Base-by-base conservation (phyloP, 805 yeast genomes). In the Jamesozyma hellenica region DNA sequence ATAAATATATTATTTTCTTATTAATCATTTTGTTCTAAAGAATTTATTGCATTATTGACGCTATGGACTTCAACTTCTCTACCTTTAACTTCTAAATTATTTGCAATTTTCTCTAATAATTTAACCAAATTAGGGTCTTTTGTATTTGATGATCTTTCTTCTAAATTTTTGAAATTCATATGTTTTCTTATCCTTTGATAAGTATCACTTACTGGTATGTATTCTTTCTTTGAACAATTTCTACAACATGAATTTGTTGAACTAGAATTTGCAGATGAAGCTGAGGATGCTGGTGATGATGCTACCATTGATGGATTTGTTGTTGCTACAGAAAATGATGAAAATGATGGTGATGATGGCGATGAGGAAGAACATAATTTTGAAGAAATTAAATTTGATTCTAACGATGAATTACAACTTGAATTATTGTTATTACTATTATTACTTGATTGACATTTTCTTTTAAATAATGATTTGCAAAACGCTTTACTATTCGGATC, bases 201-300 rank as follows among this genome's bases (percentile, higher is more conserved):
- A 0, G 96, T 95, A 52, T 87, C 95, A 12, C 88, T 77, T 54
- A 92, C 82, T 2, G 96, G 94, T 35, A 87, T 84, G 48, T 77
- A 87, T 13, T 43, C 45, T 13, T 37, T 36, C 11, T 34, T 23
- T 14, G 23, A 7, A 23, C 33, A 23, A 25, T 25, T 12, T 10
- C n/a, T 12, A 16, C 39, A 29, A 12, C 39, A 36, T 13, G 25
- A 13, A 19, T 5, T 15, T 8, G 25, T 8, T 15, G 10, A 8
- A 8, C n/a, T 15, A 10, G 11, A 7, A 19, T 11, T 16, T 6
- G 34, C n/a, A 6, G 34, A 10, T 9, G 28, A 10, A 12, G 28
- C 28, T 10, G 28, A 10, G 28, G 9, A 10, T 12, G 12, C 11
- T 26, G 28, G 28, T 26, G 12, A 26, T 10, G 28, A 26, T 10